phyloP scores from a whole-genome alignment of 1,139 yeast genomes.

The Yamadazyma diddensiae region DNA sequence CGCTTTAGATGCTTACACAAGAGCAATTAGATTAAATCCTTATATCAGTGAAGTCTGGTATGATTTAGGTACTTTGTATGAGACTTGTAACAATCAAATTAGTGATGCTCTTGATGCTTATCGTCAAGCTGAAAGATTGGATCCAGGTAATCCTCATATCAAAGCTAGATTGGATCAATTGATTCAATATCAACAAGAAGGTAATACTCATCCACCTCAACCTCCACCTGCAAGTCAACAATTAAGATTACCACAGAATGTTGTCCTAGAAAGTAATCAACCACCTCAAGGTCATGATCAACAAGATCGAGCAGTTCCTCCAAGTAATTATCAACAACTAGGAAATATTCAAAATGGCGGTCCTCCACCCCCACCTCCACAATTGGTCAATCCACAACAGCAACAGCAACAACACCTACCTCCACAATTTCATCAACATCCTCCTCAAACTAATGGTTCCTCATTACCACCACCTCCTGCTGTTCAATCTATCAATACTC shows the following conservation, averaged over 20 bases:
- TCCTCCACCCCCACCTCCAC: slow-evolving; percentile 12
- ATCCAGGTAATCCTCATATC: slow-evolving; percentile 92
- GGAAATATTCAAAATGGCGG: slow-evolving; percentile 7
- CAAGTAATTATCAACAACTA: slow-evolving; percentile 10
- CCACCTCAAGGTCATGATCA: slow-evolving; percentile 18
- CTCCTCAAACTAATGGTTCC: neutral
- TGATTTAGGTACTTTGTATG: slow-evolving; percentile 93
- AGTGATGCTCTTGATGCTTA: slow-evolving; percentile 96
- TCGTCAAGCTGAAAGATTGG: slow-evolving; percentile 91
- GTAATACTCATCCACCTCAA: slow-evolving; percentile 63
- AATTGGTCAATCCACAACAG: slow-evolving; percentile 11
- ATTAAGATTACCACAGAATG: slow-evolving; percentile 54
- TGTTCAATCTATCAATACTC: slow-evolving; percentile 1
- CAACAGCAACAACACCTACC: slow-evolving; percentile 7
- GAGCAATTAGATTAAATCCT: slow-evolving; percentile 94
- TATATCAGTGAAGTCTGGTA: slow-evolving; percentile 98
- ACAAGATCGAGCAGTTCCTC: slow-evolving; percentile 7
- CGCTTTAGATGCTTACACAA: slow-evolving; percentile 94
- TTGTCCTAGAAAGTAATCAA: slow-evolving; percentile 52
- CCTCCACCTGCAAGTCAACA: slow-evolving; percentile 67
- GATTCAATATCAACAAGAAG: slow-evolving; percentile 71
- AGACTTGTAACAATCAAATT: slow-evolving; percentile 93
- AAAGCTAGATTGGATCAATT: slow-evolving; percentile 88
- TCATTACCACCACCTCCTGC: slow-evolving; percentile 9
- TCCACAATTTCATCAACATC: slow-evolving; percentile 2